Percentiles rank a stretch among this genome's conserved stretches.
Evolutionary conservation across 2,329 filamentous ascomycete genomes (phyloP).

Genomic region (Cadophora gregata): DNA sequence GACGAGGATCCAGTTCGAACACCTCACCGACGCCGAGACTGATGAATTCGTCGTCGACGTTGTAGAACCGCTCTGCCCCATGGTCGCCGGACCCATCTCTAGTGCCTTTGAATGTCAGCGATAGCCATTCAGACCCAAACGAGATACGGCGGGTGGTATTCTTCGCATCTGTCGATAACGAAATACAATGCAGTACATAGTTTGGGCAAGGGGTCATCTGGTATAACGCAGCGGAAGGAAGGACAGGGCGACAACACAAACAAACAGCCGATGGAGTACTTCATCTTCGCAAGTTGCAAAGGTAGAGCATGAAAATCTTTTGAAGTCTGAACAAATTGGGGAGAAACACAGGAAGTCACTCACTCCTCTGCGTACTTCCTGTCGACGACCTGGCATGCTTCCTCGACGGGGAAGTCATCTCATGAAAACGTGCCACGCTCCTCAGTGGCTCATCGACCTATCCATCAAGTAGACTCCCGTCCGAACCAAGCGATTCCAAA

Average conservation of each 20-base stretch:
- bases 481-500: not conserved
- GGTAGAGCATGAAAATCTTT: not conserved
- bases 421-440: not conserved
- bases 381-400: constrained; percentile 11
- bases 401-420: constrained; percentile 11
- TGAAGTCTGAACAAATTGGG: not conserved
- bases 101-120: constrained; percentile 4
- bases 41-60: constrained; percentile 13
- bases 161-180: not conserved
- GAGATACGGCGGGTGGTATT: not conserved
- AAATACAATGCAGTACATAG: not conserved
- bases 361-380: constrained; percentile 13
- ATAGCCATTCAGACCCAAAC: no score
- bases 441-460: constrained; percentile 1
- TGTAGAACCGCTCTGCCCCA: constrained; percentile 6
- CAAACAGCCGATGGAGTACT: not conserved
- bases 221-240: no score
- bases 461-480: not conserved
- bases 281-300: not conserved
- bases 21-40: constrained; percentile 68
- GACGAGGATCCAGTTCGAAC: constrained; percentile 75
- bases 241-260: not conserved
- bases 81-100: constrained; percentile 13
- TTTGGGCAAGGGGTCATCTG: not conserved
- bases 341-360: not conserved